Conservation (phyloP, 331 rosid species). For the Spiraea crenata region DNA sequence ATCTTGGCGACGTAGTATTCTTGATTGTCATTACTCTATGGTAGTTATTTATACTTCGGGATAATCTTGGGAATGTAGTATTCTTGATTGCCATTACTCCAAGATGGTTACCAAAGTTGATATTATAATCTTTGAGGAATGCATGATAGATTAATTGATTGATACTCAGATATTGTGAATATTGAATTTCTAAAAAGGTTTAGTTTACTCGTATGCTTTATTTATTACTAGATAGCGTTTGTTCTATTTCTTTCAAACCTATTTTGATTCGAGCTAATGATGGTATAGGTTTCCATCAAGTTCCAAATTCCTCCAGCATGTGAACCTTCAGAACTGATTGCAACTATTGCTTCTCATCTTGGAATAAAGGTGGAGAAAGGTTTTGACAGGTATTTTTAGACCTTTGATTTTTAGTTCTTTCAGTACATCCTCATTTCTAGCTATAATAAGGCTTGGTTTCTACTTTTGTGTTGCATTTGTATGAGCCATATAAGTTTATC, state of each 20-base stretch:
- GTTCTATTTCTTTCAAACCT: neutral
- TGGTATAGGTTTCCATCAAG: conserved; percentile 56
- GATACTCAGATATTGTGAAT: too few relatives aligned
- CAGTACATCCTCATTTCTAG: neutral
- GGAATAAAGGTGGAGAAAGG: conserved; percentile 65
- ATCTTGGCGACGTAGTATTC: too few relatives aligned
- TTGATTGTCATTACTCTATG: too few relatives aligned
- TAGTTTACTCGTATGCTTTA: neutral
- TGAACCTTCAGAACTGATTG: conserved; percentile 72
- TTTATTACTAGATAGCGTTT: neutral
- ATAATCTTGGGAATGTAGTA: too few relatives aligned
- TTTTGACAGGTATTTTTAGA: conserved; percentile 53
- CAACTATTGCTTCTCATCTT: conserved; percentile 63
- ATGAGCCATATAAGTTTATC: conserved; percentile 1
- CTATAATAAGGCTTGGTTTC: neutral
- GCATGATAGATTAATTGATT: too few relatives aligned
- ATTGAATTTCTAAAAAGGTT: too few relatives aligned
- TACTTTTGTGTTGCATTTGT: conserved; percentile 1
- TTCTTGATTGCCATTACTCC: too few relatives aligned
- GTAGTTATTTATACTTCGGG: too few relatives aligned
- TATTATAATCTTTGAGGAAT: too few relatives aligned
- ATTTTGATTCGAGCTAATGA: conserved; percentile 22
- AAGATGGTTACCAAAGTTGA: too few relatives aligned
- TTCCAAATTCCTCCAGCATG: conserved; percentile 76
- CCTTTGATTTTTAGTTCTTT: neutral